These are phyloP conservation scores for Magnusiomyces sp. DNA, from an alignment of 1,139 yeast genomes.

Conservation along the genomic window DNA sequence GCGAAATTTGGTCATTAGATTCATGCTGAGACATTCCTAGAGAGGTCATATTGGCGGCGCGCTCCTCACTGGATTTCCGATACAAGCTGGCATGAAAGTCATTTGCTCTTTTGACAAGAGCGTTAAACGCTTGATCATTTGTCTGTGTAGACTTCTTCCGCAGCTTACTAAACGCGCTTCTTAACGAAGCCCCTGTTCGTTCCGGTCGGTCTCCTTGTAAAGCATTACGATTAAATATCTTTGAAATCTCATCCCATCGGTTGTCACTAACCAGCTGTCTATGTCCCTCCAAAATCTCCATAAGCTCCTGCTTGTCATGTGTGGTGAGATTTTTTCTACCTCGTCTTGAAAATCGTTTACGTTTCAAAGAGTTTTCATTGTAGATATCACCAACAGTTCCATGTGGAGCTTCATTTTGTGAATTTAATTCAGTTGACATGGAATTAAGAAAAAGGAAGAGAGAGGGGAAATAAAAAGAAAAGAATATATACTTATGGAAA, in stretches of 20 bases:
- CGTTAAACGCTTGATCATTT: constrained; percentile 3
- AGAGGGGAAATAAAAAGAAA: too few relatives aligned
- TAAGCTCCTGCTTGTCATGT: constrained; percentile 9
- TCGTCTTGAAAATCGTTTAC: constrained; percentile 8
- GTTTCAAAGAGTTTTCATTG: background rate
- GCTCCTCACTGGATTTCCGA: background rate
- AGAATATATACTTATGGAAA: too few relatives aligned
- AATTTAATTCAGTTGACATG: too few relatives aligned
- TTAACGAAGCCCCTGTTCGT: constrained; percentile 10
- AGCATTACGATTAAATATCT: constrained; percentile 9
- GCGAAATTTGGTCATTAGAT: too few relatives aligned
- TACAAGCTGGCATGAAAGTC: constrained; percentile 4
- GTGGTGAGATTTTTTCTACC: constrained; percentile 10
- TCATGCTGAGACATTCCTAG: too few relatives aligned
- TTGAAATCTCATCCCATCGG: constrained; percentile 10
- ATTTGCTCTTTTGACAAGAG: constrained; percentile 6
- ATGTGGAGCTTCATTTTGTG: too few relatives aligned
- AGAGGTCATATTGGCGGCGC: too few relatives aligned
- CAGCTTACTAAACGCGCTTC: constrained; percentile 11
- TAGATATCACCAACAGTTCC: too few relatives aligned
- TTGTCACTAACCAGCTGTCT: constrained; percentile 7
- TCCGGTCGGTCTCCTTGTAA: constrained; percentile 7
- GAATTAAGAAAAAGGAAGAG: too few relatives aligned
- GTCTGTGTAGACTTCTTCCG: constrained; percentile 7
- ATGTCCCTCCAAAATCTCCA: constrained; percentile 6